Base-by-base conservation (phyloP, 2,329 filamentous ascomycete species). In the Fusarium foetens region DNA sequence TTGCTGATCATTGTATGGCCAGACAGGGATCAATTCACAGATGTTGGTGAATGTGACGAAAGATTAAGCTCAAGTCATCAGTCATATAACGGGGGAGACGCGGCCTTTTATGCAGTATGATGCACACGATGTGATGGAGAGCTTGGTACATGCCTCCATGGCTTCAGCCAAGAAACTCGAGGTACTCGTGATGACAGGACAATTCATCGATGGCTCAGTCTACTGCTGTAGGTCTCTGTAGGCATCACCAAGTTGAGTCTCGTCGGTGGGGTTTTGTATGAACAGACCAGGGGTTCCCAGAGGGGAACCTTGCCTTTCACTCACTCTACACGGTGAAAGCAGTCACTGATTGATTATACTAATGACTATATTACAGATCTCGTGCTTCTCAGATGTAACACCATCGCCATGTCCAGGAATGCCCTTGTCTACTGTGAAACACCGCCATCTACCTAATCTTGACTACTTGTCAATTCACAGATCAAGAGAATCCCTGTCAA, bases 81-180 rank as follows among this genome's bases (percentile, higher is more conserved):
- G 13, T 51, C 36, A 52, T 19, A 42, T 41, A 36, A 4, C 16
- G 29, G 58, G 38, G 59, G 55, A 65, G 66, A 72, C 69, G 59
- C 64, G 59, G 45, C 68, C 64, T 69, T 41, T 65, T 42, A 54
- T 71, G 68, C 64, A 51, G 29, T 33, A 65, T 71, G 63, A 72
- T 72, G 68, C 42, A 58, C 35, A 58, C 45, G 58, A 46, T 58
- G 55, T 57, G 64, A 58, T 64, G 42, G 49, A 35, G 14, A 36
- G n/a, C 55, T 57, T 38, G 23, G 33, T 54, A 21, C 10, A 12
- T 36, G 31, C 33, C 23, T 36, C 23, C 8, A 33, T 36, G 41
- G 25, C 17, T n/a, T n/a, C 25, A 42, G 33, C 52, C 57, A 58
- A 48, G 52, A 58, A 70, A 58, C 27, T 27, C n/a, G 41, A 52